Evolutionary conservation across 306 rosid genomes (phyloP), one percentile per base, ranked within the genome.

Genomic region (Boehmeria nivea): DNA sequence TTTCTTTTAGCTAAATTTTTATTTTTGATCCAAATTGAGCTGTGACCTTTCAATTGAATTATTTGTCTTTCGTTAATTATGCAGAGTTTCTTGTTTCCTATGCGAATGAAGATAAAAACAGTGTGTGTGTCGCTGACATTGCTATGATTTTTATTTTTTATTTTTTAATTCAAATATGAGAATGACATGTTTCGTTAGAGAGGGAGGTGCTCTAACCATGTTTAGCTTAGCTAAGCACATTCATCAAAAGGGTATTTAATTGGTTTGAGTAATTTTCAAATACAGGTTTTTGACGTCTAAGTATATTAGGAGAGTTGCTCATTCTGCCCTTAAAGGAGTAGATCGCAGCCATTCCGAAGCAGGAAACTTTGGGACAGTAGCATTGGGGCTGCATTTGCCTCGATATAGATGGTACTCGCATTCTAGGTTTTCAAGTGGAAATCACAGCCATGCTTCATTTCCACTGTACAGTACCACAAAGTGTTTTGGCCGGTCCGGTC

Each of bases 231-330:
- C 1, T 22, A n/a, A n/a, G n/a, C n/a, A 65, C 2, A 5, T 27
- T 14, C 2, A 12, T 6, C 15, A 0, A 9, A 27, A 12, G 16
- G 10, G 36, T 2, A 23, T 16, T 58, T 25, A 23, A 55, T 59
- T 51, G 28, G 64, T 56, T 73, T 23, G n/a, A n/a, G n/a, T n/a
- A 22, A 24, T 56, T 22, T 37, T 58, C 45, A 61, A 2, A 62
- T 45, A 85, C 89, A 91, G 99, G 71, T 75, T 61, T 76, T 83
- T 84, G 76, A 82, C 87, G 75, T 82, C 86, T 54, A 68, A 74
- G 69, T 43, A 56, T 63, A 66, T 72, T 70, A 78, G 55, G 56
- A 80, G 76, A 59, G 81, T 68, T 66, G 76, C 65, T 1, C 73
- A 36, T 24, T 78, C 78, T 14, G 64, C 72, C 36, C 65, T 67